Conservation (phyloP, 805 yeast species). For the Kodamaea laetipori region DNA sequence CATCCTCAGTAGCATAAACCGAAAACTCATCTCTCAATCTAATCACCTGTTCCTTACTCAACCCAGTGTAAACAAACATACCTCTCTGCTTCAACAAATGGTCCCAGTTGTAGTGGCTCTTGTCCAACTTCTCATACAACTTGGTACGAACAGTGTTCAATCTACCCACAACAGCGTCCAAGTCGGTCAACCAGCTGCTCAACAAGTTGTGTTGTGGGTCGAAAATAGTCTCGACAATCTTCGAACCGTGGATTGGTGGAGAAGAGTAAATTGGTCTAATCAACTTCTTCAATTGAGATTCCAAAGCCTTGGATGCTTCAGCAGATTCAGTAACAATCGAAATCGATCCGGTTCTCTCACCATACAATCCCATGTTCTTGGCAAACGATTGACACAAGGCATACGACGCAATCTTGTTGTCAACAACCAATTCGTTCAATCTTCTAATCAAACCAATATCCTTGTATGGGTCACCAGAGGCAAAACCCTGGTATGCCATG, state of each 20-base stretch:
- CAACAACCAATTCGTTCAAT: conserved; percentile 51
- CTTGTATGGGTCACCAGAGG: conserved; percentile 76
- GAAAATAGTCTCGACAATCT: conserved; percentile 79
- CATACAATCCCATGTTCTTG: conserved; percentile 51
- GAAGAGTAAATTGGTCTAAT: conserved; percentile 88
- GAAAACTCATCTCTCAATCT: conserved; percentile 69
- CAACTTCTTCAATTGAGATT: conserved; percentile 79
- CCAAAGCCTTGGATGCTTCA: conserved; percentile 55
- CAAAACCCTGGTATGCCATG: conserved; percentile 95
- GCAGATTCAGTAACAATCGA: conserved; percentile 60
- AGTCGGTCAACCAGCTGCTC: conserved; percentile 79
- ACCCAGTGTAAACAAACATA: conserved; percentile 94
- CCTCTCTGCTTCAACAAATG: conserved; percentile 89
- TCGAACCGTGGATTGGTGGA: conserved; percentile 94
- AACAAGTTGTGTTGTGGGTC: conserved; percentile 55
- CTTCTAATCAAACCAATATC: conserved; percentile 57
- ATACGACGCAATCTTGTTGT: conserved; percentile 51
- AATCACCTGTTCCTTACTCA: conserved; percentile 68
- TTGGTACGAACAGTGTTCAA: conserved; percentile 69
- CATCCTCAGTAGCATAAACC: conserved; percentile 85
- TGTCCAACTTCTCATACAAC: conserved; percentile 64
- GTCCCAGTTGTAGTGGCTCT: conserved; percentile 73
- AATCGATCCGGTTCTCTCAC: conserved; percentile 74
- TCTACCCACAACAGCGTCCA: conserved; percentile 75
- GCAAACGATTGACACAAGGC: conserved; percentile 54